Percentiles rank a stretch among this genome's conserved stretches.
phyloP scores from a whole-genome alignment of 176 grass and related monocot genomes.

The Carex cristatella region DNA sequence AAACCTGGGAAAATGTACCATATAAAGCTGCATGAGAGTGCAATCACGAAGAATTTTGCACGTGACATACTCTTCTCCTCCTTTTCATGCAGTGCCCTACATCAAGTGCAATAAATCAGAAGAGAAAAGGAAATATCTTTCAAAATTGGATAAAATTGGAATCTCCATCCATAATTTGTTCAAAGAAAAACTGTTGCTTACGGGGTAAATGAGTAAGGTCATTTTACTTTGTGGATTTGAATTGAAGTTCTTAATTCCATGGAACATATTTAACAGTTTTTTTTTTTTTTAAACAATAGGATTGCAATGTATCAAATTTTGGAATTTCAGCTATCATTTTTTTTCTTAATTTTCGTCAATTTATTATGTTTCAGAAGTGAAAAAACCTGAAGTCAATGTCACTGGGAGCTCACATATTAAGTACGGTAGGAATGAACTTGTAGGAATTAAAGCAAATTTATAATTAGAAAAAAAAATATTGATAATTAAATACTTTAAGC shows the following conservation, averaged over 20 bases:
- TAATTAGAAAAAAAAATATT: background rate
- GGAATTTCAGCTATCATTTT: background rate
- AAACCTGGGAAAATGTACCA: slow-evolving; percentile 80
- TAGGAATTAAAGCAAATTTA: background rate
- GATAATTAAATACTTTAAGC: too few relatives aligned
- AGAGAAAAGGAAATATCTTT: background rate
- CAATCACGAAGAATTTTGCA: slow-evolving; percentile 88
- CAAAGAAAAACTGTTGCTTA: background rate
- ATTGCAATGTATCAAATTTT: background rate
- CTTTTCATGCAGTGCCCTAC: slow-evolving; percentile 75
- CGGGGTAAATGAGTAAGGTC: background rate
- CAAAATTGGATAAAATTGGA: background rate
- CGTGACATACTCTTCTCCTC: slow-evolving; percentile 52
- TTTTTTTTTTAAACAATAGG: background rate
- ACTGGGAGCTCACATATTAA: background rate
- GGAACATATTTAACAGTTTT: background rate
- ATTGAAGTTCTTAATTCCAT: background rate
- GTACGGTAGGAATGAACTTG: background rate
- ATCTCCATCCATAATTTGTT: background rate
- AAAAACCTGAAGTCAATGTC: background rate
- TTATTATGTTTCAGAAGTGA: background rate
- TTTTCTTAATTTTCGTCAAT: background rate
- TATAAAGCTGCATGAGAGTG: slow-evolving; percentile 58
- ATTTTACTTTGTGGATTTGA: background rate
- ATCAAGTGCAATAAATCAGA: background rate